These are phyloP conservation scores for Antrodiella citrinella DNA, from an alignment of 768 basidiomycete genomes.

Conservation along the genomic window DNA sequence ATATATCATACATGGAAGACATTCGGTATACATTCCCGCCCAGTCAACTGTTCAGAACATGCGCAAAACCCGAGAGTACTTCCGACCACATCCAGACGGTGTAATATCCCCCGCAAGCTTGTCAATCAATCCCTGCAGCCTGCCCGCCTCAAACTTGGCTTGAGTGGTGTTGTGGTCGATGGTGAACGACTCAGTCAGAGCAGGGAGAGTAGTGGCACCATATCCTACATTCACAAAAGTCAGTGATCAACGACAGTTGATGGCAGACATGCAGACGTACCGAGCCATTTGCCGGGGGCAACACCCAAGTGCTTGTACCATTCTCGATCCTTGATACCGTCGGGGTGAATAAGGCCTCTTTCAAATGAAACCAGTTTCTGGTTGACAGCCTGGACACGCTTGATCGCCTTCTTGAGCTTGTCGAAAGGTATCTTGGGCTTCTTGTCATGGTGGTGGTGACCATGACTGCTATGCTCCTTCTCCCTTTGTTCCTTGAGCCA, in stretches of 20 bases:
- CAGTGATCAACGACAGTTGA: background rate
- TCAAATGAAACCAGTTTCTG: constrained; percentile 62
- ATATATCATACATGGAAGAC: background rate
- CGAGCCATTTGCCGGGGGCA: constrained; percentile 81
- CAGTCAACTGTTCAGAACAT: no score
- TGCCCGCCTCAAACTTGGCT: constrained; percentile 50
- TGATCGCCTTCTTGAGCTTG: constrained; percentile 48
- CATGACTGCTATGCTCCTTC: background rate
- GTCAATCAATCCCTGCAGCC: constrained; percentile 45
- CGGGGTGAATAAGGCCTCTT: constrained; percentile 69
- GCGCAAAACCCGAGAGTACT: no score
- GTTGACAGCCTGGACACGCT: constrained; percentile 52
- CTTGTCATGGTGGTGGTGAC: no score
- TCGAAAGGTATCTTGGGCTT: constrained; percentile 13
- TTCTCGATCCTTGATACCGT: constrained; percentile 69
- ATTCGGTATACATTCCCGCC: background rate
- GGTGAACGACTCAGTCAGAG: constrained; percentile 66
- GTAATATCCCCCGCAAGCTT: constrained; percentile 11
- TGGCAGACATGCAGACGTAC: constrained; percentile 29
- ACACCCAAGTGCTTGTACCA: constrained; percentile 85
- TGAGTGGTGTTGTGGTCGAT: constrained; percentile 56
- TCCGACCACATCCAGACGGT: constrained; percentile 1
- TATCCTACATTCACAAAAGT: constrained; percentile 40
- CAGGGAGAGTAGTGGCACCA: constrained; percentile 80
- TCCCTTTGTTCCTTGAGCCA: constrained; percentile 19